Evolutionary conservation across 345 rosid species (phyloP).

Genomic region (Populus tremula): DNA sequence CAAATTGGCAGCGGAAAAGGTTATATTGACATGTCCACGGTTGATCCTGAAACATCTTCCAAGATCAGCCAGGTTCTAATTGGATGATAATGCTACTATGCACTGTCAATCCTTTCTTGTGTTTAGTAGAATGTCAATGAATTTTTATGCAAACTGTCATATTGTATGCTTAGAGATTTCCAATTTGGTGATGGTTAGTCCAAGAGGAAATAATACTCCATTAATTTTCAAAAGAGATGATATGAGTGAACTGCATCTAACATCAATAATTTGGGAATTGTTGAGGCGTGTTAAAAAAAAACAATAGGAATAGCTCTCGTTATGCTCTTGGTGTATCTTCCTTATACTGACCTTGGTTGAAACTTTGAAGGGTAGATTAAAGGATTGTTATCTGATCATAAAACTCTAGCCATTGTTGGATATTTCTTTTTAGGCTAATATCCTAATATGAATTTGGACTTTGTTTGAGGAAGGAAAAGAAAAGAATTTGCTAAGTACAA

Average conservation of each 20-base stretch:
- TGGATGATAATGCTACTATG: neutral
- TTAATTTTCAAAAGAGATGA: neutral
- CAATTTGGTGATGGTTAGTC: too few species aligned
- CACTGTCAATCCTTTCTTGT: too few species aligned
- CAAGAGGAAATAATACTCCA: too few species aligned
- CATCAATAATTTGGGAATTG: neutral
- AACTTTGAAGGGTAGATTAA: neutral
- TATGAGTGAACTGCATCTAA: neutral
- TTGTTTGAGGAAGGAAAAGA: neutral
- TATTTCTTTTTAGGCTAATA: neutral
- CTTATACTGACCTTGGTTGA: neutral
- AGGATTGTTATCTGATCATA: neutral
- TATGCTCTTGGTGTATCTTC: neutral
- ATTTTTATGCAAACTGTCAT: too few species aligned
- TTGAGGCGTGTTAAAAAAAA: neutral
- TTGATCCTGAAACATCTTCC: conserved; percentile 77
- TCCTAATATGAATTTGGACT: neutral
- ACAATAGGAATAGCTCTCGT: neutral
- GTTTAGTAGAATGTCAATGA: too few species aligned
- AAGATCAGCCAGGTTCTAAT: conserved; percentile 65
- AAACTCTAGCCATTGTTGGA: neutral
- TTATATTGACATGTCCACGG: conserved; percentile 93
- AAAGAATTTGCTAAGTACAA: neutral
- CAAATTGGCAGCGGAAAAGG: conserved; percentile 65
- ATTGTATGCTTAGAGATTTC: too few species aligned